Conservation (phyloP, 2,329 filamentous ascomycete genomes). For the Sphaerulina musiva region DNA sequence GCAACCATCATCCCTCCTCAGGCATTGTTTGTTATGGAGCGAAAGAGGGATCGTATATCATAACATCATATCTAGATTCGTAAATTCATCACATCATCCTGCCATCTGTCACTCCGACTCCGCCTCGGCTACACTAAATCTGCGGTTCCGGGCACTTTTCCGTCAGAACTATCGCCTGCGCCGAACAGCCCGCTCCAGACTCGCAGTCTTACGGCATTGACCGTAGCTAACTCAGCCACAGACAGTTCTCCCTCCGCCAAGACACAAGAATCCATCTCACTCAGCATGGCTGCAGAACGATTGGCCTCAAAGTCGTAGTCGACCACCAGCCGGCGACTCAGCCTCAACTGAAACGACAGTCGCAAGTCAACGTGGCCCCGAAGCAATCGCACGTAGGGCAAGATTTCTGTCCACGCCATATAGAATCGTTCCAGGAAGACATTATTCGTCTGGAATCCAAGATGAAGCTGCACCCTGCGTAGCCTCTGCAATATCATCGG, state of each 20-base stretch:
- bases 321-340: slow-evolving; percentile 15
- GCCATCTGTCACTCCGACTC: not conserved
- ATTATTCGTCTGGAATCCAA: slow-evolving; percentile 15
- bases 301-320: slow-evolving; percentile 13
- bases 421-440: slow-evolving; percentile 18
- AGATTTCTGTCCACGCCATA: slow-evolving; percentile 12
- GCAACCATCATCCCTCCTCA: no score
- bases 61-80: no score
- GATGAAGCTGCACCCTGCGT: slow-evolving; percentile 14
- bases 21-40: no score
- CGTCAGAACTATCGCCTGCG: not conserved
- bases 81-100: no score
- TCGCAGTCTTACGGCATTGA: slow-evolving; percentile 9
- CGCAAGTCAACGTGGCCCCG: slow-evolving; percentile 4
- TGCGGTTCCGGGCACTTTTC: not conserved
- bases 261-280: slow-evolving; percentile 16
- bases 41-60: no score
- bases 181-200: slow-evolving; percentile 15
- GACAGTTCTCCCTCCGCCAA: slow-evolving; percentile 6
- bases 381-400: slow-evolving; percentile 4
- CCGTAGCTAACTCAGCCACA: slow-evolving; percentile 13
- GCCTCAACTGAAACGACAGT: slow-evolving; percentile 12
- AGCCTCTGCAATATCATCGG: not conserved
- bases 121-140: not conserved
- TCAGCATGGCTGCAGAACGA: slow-evolving; percentile 2